Base-by-base conservation (phyloP, 495 filamentous ascomycete species). In the Alectoria sarmentosa region DNA sequence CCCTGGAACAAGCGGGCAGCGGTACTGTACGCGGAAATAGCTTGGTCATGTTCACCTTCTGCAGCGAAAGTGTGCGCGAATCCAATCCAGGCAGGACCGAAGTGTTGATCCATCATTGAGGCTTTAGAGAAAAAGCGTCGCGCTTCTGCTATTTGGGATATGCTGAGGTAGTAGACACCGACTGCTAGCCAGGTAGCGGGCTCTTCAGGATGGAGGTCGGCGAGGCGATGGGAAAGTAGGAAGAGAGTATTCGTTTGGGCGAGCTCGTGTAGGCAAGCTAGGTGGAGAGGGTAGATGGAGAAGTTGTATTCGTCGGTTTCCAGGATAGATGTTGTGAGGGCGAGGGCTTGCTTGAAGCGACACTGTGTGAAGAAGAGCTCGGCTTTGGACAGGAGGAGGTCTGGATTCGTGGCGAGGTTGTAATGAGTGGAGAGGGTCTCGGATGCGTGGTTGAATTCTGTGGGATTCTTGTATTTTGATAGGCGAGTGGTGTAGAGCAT, bases 31-130 rank as follows among this genome's bases (percentile, higher is more conserved):
- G 95, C 94, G 21, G 93, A 92, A 66, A 99, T 96, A 60, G 94
- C 94, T 77, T 99, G 94, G 72, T 99, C 94, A 75, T 98, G 92
- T 76, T 99, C 94, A 61, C 95, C 94, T 75, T 99, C 94, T n/a
- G 93, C 93, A n/a, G 94, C 95, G 73, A 99, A 99, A 1, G 95
- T 99, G 77, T 99, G 94, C 30, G 94, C 94, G 75, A 99, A 99
- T 13, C 94, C 94, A 65, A 99, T 98, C 94, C 94, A 99, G 46
- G 94, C 94, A 8, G 95, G 90, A 8, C 94, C 95, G 69, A 96
- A 98, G 77, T 98, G 94, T 37, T 94, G 90, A 72, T 99, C 92
- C 84, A 99, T 90, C 82, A 96, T 88, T 67, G 88, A 92, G 17
- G 94, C 89, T 79, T 99, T 99, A 65, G 89, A 93, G 76, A 99